Base-by-base conservation (phyloP, 768 basidiomycete species). In the Imleria badia region DNA sequence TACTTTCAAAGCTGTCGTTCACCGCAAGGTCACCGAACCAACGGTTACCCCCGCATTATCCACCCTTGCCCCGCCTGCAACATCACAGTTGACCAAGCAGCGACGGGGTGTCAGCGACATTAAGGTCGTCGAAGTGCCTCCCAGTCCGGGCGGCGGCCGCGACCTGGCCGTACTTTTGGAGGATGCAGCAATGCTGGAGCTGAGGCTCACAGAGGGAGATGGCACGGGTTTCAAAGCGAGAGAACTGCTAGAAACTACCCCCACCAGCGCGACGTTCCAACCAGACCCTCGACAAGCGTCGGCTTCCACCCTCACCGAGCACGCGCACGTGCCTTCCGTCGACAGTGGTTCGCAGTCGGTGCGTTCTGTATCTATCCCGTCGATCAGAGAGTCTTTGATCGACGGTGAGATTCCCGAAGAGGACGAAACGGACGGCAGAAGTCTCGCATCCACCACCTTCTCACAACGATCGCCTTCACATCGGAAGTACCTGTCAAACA, bases 131-230 rank as follows among this genome's bases (percentile, higher is more conserved):
- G 73, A 78, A 55, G 56, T 71, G 7, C 75, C 78, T 3, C 20
- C 73, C 23, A 84, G 75, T 62, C 81, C 82, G 31, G 80, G 77
- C 8, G 70, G 59, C 31, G 78, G n/a, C n/a, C n/a, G 78, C 3
- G 86, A 87, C 43, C 63, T 88, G 51, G 75, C 80, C 5, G 66
- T 73, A 31, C 68, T 88, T 44, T 63, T 87, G 26, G 78, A 81
- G 41, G 81, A 85, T 47, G 81, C 86, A 8, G 81, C 84, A 30
- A 60, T 81, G 49, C 65, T 87, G 44, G 85, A 87, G 71, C 65
- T 76, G 63, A 75, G 75, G 52, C 70, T 88, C 38, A 75, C 75
- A 40, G 73, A 73, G 29, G 83, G 83, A 5, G 77, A 78, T 45
- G 11, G 38, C 6, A 22, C 19, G 17, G 35, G 58, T 15, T 39